Evolutionary conservation across 345 rosid species (phyloP).

Genomic region (Eucalyptus virginea): DNA sequence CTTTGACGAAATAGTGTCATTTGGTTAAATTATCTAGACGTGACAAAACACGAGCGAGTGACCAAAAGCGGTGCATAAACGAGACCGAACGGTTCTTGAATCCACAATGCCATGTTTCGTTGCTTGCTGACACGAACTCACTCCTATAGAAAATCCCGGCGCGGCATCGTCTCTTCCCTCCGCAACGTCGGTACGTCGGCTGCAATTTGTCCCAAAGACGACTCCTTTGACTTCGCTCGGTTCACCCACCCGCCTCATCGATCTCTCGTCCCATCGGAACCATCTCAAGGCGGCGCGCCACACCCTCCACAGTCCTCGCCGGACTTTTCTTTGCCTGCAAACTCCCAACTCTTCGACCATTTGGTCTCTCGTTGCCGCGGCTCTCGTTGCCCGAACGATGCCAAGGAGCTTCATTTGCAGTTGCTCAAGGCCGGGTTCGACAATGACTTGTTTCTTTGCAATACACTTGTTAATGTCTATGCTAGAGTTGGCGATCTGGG

Average conservation of each 20-base stretch:
- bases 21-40: neutral
- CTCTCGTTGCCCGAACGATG: slow-evolving; percentile 18
- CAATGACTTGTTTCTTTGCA: slow-evolving; percentile 46
- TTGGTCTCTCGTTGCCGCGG: slow-evolving; percentile 15
- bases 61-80: neutral
- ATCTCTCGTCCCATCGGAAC: neutral
- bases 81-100: neutral
- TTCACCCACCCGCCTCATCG: neutral
- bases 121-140: neutral
- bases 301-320: neutral
- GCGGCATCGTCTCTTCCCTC: neutral
- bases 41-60: neutral
- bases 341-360: slow-evolving; percentile 7
- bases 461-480: slow-evolving; percentile 52
- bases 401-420: slow-evolving; percentile 31
- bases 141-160: neutral
- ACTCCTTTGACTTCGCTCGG: neutral
- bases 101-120: slow-evolving; percentile 13
- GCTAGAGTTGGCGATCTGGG: slow-evolving; percentile 24
- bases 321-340: neutral
- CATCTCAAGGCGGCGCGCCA: neutral
- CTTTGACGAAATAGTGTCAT: neutral
- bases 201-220: neutral
- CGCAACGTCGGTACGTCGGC: neutral
- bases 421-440: slow-evolving; percentile 36